phyloP scores from a whole-genome alignment of 2,329 filamentous ascomycete genomes.

The Clarireedia monteithiana region DNA sequence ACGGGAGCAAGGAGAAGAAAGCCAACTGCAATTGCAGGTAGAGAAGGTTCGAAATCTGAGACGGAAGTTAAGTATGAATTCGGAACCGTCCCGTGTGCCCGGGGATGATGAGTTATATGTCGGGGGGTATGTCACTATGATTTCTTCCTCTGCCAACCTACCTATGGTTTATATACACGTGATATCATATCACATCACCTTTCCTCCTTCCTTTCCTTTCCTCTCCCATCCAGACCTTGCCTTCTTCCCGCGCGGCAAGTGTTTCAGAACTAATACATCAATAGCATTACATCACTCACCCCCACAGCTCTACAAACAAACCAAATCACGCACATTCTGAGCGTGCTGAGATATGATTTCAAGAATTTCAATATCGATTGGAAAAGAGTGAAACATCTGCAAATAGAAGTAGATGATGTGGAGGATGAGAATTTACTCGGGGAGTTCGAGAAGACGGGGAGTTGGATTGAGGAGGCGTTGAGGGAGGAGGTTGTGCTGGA shows the following conservation, averaged over 20 bases:
- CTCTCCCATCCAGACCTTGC: not conserved
- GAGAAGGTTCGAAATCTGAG: not conserved
- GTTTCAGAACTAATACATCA: conserved; percentile 8
- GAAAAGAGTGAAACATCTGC: conserved; percentile 60
- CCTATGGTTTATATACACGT: not conserved
- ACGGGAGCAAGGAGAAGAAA: not conserved
- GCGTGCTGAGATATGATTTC: conserved; percentile 61
- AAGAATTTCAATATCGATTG: conserved; percentile 40
- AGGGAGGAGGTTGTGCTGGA: conserved; percentile 40
- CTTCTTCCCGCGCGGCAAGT: too few species aligned
- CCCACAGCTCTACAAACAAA: conserved; percentile 61
- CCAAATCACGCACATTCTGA: conserved; percentile 86
- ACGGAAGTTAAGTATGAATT: conserved; percentile 6
- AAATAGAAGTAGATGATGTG: conserved; percentile 83
- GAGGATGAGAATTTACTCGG: conserved; percentile 81
- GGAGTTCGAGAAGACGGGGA: conserved; percentile 69
- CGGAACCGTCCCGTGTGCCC: conserved; percentile 60
- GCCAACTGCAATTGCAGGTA: not conserved
- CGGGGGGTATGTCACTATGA: conserved; percentile 54
- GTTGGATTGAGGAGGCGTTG: conserved; percentile 76
- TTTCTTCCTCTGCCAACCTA: conserved; percentile 1
- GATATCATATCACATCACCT: conserved; percentile 18
- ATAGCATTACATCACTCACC: conserved; percentile 68
- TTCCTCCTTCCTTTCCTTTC: conserved; percentile 4
- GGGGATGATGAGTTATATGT: conserved; percentile 68